Conservation (phyloP, 2,329 filamentous ascomycete species). For the Calonectria naviculata region DNA sequence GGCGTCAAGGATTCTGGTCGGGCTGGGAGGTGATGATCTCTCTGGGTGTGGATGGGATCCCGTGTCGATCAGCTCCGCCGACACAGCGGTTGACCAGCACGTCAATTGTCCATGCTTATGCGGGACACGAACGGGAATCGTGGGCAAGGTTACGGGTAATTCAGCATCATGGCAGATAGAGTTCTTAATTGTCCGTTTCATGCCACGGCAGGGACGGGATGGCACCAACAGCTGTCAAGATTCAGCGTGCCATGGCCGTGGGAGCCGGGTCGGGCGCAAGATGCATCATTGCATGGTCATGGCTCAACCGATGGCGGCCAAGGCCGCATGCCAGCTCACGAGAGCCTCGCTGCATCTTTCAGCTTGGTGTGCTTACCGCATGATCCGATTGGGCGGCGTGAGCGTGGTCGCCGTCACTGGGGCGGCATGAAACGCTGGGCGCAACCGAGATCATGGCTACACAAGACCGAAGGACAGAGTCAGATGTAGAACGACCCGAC, state of each 20-base stretch:
- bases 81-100: background rate
- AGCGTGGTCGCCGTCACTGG: background rate
- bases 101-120: too few relatives aligned
- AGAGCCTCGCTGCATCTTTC: background rate
- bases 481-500: background rate
- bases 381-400: background rate
- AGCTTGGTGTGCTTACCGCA: background rate
- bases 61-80: background rate
- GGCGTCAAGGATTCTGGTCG: background rate
- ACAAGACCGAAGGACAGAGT: background rate
- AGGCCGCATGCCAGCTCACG: background rate
- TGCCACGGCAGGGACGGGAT: background rate
- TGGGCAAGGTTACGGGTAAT: background rate
- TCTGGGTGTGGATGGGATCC: background rate
- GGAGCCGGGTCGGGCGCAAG: background rate
- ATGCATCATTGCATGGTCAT: background rate
- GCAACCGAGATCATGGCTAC: background rate
- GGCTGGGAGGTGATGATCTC: background rate
- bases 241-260: background rate
- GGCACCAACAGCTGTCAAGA: background rate
- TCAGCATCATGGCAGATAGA: background rate
- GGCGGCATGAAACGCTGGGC: constrained; percentile 2
- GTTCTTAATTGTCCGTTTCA: background rate
- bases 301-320: background rate
- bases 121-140: background rate